A percentile compares a stretch with the other conserved stretches of the same genome.
These are phyloP conservation scores for Penicillium canescens DNA, from an alignment of 495 filamentous ascomycete species.

Conservation along the genomic window DNA sequence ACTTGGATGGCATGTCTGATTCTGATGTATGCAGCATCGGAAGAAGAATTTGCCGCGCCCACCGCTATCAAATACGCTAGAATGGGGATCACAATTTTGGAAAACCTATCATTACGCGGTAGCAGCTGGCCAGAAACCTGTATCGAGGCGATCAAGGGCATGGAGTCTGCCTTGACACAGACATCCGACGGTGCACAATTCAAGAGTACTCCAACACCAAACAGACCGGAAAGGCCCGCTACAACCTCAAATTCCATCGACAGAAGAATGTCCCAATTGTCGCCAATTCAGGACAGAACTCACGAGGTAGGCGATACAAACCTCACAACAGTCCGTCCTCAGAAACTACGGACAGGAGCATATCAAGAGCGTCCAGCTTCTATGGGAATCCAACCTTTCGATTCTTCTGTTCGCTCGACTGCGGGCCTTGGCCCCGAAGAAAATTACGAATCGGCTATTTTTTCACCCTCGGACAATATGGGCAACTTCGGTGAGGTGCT, in stretches of 20 bases:
- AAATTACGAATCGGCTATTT: constrained; percentile 2
- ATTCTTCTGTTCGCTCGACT: background rate
- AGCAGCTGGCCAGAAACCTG: constrained; percentile 44
- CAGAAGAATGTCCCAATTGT: background rate
- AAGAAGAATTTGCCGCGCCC: constrained; percentile 31
- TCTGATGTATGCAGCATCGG: constrained; percentile 46
- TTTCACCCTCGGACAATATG: constrained; percentile 7
- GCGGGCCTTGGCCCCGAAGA: background rate
- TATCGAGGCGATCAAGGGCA: constrained; percentile 41
- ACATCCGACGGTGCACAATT: constrained; percentile 1
- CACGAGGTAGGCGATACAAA: background rate
- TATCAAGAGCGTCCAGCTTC: background rate
- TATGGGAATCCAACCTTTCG: background rate
- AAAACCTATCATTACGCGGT: constrained; percentile 36
- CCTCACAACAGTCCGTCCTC: background rate
- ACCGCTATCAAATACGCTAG: constrained; percentile 37
- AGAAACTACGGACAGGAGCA: background rate
- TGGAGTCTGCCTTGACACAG: constrained; percentile 34
- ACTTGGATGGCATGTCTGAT: constrained; percentile 53
- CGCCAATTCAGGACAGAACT: background rate
- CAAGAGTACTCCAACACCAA: background rate
- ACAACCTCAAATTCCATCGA: background rate
- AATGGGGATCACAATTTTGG: constrained; percentile 32
- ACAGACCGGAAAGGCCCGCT: background rate
- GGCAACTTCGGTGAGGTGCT: constrained; percentile 1